phyloP scores from a whole-genome alignment of 768 basidiomycete genomes.

The Pleurotus cornucopiae region DNA sequence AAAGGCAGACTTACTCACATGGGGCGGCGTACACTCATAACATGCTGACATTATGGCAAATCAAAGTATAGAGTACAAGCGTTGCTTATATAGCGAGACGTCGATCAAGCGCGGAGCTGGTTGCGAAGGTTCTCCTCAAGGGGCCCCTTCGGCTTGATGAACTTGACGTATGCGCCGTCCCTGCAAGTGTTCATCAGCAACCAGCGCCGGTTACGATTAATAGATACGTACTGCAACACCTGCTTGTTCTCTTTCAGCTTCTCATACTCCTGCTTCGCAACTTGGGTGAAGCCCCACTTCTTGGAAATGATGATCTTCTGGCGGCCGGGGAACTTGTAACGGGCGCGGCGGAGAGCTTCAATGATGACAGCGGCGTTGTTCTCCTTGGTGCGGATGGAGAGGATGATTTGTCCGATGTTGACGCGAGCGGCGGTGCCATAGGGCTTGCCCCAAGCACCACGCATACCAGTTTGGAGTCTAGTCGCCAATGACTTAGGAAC shows the following conservation, averaged over 20 bases:
- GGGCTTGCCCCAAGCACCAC: constrained; percentile 99
- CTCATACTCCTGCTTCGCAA: constrained; percentile 83
- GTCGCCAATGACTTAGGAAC: neutral
- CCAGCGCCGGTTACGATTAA: neutral
- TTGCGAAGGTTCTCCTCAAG: constrained; percentile 82
- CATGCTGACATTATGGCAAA: no score
- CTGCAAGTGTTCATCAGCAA: constrained; percentile 28
- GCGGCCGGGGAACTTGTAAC: constrained; percentile 99
- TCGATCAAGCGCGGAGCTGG: constrained; percentile 66
- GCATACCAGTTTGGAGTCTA: constrained; percentile 97
- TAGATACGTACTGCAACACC: constrained; percentile 71
- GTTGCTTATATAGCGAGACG: constrained; percentile 10
- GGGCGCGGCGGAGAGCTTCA: constrained; percentile 95
- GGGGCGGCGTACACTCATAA: no score
- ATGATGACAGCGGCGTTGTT: constrained; percentile 81
- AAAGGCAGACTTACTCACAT: no score
- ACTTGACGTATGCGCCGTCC: constrained; percentile 95
- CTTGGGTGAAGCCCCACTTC: constrained; percentile 99
- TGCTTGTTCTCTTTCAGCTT: constrained; percentile 88
- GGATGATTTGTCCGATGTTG: constrained; percentile 94
- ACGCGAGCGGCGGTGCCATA: constrained; percentile 95
- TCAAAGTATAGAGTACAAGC: no score
- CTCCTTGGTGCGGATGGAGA: constrained; percentile 88
- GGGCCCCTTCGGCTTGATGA: constrained; percentile 84
- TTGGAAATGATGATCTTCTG: constrained; percentile 96